phyloP scores from a whole-genome alignment of 805 yeast genomes.

The Candida taoyuanica region DNA sequence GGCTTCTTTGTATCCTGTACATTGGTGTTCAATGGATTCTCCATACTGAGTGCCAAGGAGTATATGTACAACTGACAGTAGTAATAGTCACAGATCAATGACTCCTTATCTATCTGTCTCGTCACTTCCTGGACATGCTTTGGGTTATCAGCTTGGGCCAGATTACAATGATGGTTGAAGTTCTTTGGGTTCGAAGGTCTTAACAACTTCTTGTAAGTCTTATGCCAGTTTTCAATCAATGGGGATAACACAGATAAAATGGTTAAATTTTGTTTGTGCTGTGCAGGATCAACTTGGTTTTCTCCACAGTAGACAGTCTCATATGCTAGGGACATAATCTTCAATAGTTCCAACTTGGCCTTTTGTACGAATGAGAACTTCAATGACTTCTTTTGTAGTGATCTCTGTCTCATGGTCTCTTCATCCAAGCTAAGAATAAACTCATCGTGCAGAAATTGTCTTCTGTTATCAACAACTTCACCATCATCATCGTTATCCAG shows the following conservation, averaged over 20 bases:
- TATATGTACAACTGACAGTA: conserved; percentile 81
- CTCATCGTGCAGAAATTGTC: conserved; percentile 29
- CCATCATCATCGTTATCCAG: conserved; percentile 39
- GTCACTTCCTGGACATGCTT: conserved; percentile 31
- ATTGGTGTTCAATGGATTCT: conserved; percentile 28
- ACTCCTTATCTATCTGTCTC: conserved; percentile 53
- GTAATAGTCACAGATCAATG: conserved; percentile 75
- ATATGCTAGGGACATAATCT: conserved; percentile 76
- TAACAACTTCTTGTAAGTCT: conserved; percentile 53
- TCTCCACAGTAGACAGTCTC: conserved; percentile 73
- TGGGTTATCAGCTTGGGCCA: conserved; percentile 25
- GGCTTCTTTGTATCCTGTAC: conserved; percentile 19
- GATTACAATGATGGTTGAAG: conserved; percentile 29
- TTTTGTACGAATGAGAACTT: conserved; percentile 58
- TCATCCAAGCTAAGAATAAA: conserved; percentile 28
- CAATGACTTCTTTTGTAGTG: conserved; percentile 29
- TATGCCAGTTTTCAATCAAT: conserved; percentile 72
- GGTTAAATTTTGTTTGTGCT: conserved; percentile 63
- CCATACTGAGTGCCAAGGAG: conserved; percentile 68
- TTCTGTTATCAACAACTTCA: conserved; percentile 23
- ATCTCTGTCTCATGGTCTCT: conserved; percentile 25
- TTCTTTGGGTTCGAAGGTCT: conserved; percentile 42
- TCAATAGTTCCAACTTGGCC: conserved; percentile 76
- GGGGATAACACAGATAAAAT: conserved; percentile 72
- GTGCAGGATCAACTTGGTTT: conserved; percentile 45